Evolutionary conservation across 1,139 yeast genomes (phyloP).

Genomic region (Lodderomyces orthopsilosis): DNA sequence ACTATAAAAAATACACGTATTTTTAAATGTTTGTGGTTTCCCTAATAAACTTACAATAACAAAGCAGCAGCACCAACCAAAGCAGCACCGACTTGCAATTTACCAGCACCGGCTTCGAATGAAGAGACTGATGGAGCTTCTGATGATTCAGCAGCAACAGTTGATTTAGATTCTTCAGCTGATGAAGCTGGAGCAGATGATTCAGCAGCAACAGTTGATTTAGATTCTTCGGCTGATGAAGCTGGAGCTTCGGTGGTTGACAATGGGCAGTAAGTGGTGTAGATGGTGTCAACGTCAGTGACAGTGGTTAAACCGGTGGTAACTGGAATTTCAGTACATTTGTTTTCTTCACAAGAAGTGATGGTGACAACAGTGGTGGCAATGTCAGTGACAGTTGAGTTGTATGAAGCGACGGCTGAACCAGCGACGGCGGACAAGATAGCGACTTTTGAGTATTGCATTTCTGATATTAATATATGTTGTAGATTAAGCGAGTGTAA

Average conservation of each 20-base stretch:
- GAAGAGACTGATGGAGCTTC: constrained; percentile 18
- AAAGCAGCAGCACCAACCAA: constrained; percentile 48
- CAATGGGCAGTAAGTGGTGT: constrained; percentile 48
- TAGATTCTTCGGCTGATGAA: constrained; percentile 12
- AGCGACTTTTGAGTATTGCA: constrained; percentile 22
- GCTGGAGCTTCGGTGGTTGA: constrained; percentile 30
- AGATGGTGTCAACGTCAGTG: constrained; percentile 46
- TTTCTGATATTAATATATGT: constrained; percentile 5
- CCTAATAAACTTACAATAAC: constrained; percentile 34
- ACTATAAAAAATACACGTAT: constrained; percentile 1
- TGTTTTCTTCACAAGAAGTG: constrained; percentile 45
- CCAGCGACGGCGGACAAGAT: constrained; percentile 22
- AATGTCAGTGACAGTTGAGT: constrained; percentile 32
- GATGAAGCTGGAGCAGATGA: constrained; percentile 21
- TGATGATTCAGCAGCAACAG: constrained; percentile 36
- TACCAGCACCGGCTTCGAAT: constrained; percentile 32
- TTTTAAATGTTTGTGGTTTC: background rate
- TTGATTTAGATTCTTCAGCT: constrained; percentile 21
- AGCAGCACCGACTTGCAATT: constrained; percentile 48
- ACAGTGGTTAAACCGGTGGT: constrained; percentile 45
- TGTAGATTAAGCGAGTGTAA: constrained; percentile 24
- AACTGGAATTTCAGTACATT: constrained; percentile 27
- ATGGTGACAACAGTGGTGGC: constrained; percentile 41
- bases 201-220: constrained; percentile 21
- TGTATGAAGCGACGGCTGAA: constrained; percentile 23